These are phyloP conservation scores for Vitis amurensis DNA, from an alignment of 164 flowering plant species.

Conservation along the genomic window DNA sequence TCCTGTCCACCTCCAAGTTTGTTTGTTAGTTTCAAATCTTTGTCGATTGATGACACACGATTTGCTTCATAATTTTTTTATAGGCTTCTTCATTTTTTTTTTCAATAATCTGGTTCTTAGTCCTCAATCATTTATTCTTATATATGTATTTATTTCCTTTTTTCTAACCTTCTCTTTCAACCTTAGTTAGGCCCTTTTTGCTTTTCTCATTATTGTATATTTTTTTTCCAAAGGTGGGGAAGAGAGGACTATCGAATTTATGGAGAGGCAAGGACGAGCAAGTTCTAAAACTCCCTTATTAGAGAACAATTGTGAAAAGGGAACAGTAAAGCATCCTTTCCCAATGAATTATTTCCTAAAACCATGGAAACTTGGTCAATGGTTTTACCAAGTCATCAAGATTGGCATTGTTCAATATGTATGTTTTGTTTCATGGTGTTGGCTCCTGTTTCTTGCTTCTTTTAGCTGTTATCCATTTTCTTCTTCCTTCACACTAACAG, in stretches of 20 bases:
- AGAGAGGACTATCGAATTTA: slow-evolving; percentile 73
- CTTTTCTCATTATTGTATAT: neutral
- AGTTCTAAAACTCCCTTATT: slow-evolving; percentile 61
- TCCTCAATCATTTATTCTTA: neutral
- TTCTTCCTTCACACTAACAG: neutral
- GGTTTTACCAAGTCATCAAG: slow-evolving; percentile 93
- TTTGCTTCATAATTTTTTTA: neutral
- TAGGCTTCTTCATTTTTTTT: neutral
- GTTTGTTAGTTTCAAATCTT: neutral
- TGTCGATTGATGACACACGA: neutral
- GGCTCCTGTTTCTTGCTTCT: neutral
- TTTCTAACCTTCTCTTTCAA: neutral
- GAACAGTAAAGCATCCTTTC: slow-evolving; percentile 79
- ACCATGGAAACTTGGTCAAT: slow-evolving; percentile 86
- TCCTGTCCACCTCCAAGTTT: neutral
- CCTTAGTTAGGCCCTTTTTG: neutral
- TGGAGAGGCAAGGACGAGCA: slow-evolving; percentile 82
- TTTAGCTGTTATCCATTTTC: neutral
- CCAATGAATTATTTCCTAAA: slow-evolving; percentile 80
- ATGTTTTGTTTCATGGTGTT: slow-evolving; percentile 31
- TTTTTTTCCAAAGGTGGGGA: slow-evolving; percentile 66
- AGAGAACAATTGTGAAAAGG: slow-evolving; percentile 60
- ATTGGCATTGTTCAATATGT: slow-evolving; percentile 97
- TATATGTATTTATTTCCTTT: neutral
- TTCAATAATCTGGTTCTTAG: neutral